These are phyloP conservation scores for Aspergillus ellipticus DNA, from an alignment of 495 filamentous ascomycete species.

Conservation along the genomic window DNA sequence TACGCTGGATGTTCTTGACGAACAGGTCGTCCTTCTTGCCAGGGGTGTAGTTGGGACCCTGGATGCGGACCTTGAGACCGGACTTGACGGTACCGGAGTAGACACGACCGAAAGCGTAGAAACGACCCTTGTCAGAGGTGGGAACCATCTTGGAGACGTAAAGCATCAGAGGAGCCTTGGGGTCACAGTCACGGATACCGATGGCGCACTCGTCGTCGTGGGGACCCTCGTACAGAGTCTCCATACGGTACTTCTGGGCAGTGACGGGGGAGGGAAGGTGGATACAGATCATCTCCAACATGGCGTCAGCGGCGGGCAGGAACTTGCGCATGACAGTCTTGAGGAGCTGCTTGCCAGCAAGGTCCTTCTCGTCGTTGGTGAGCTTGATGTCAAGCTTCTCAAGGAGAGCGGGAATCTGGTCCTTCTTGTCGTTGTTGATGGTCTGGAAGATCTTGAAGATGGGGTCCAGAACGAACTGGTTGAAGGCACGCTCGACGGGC, in stretches of 20 bases:
- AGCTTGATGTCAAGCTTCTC: constrained; percentile 94
- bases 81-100: constrained; percentile 97
- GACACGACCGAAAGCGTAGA: constrained; percentile 99
- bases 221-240: constrained; percentile 98
- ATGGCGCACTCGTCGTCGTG: constrained; percentile 85
- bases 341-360: constrained; percentile 94
- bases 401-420: constrained; percentile 77
- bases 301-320: constrained; percentile 94
- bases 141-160: constrained; percentile 99
- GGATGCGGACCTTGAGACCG: constrained; percentile 99
- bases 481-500: constrained; percentile 95
- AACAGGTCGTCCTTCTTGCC: constrained; percentile 99
- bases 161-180: constrained; percentile 97
- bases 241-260: constrained; percentile 96
- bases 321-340: constrained; percentile 99
- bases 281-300: constrained; percentile 99
- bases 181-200: constrained; percentile 95
- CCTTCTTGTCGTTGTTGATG: constrained; percentile 98
- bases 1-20: constrained; percentile 99
- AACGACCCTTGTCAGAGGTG: constrained; percentile 98
- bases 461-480: constrained; percentile 96
- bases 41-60: constrained; percentile 97
- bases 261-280: constrained; percentile 95
- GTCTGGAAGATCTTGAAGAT: constrained; percentile 98
- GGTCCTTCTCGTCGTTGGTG: constrained; percentile 75